phyloP scores from a whole-genome alignment of 2,329 filamentous ascomycete species.

The Cyanodermella asteris region DNA sequence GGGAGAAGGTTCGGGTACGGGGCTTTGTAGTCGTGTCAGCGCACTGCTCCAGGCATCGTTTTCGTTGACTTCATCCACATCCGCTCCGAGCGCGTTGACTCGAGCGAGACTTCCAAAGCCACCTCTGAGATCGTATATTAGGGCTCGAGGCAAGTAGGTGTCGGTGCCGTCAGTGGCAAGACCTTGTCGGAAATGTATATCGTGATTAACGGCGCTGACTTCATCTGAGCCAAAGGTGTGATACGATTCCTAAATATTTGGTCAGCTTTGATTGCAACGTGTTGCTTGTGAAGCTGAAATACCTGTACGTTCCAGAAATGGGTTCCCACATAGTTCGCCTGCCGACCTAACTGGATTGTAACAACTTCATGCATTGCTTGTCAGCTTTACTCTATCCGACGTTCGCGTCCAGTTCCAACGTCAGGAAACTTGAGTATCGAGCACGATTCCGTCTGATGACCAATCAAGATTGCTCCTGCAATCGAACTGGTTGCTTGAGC shows the following conservation, averaged over 20 bases:
- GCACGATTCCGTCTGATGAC: too few relatives aligned
- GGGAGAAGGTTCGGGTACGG: too few relatives aligned
- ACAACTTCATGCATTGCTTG: slow-evolving; percentile 72
- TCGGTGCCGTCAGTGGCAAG: slow-evolving; percentile 65
- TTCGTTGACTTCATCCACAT: slow-evolving; percentile 46
- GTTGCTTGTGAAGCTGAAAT: slow-evolving; percentile 5
- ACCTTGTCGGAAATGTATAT: slow-evolving; percentile 73
- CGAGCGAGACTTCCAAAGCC: slow-evolving; percentile 83
- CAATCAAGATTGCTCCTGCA: too few relatives aligned
- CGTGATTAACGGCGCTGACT: slow-evolving; percentile 43
- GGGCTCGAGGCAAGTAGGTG: slow-evolving; percentile 73
- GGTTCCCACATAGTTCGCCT: slow-evolving; percentile 78
- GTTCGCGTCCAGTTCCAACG: too few relatives aligned
- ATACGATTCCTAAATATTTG: slow-evolving; percentile 57
- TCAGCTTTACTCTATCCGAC: too few relatives aligned
- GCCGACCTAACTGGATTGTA: slow-evolving; percentile 78
- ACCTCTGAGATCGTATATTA: slow-evolving; percentile 90
- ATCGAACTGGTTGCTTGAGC: too few relatives aligned
- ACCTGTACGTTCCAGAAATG: slow-evolving; percentile 97
- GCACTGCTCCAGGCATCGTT: slow-evolving; percentile 14
- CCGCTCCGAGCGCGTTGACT: slow-evolving; percentile 72
- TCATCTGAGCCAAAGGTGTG: slow-evolving; percentile 62
- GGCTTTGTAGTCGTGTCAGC: too few relatives aligned
- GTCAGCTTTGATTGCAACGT: slow-evolving; percentile 5
- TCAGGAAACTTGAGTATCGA: too few relatives aligned